phyloP scores from a whole-genome alignment of 306 rosid species.

The Trichosanthes cucumerina region DNA sequence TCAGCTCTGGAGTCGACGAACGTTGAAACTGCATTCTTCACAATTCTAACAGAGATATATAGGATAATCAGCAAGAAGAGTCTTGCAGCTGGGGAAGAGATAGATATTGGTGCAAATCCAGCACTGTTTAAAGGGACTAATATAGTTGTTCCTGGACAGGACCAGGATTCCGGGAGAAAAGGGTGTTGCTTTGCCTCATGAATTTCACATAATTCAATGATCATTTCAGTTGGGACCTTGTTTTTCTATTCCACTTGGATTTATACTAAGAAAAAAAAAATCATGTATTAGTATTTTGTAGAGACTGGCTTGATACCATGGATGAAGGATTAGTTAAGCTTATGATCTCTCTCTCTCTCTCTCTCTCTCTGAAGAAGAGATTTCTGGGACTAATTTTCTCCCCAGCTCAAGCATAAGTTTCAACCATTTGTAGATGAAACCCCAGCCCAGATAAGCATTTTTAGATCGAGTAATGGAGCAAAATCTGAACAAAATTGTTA shows the following conservation, averaged over 20 bases:
- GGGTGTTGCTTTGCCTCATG: slow-evolving; percentile 53
- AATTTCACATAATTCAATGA: slow-evolving; percentile 2
- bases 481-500: no score
- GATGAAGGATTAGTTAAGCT: slow-evolving; percentile 6
- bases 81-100: slow-evolving; percentile 33
- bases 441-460: no score
- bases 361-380: neutral
- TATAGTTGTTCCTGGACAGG: slow-evolving; percentile 50
- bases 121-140: slow-evolving; percentile 56
- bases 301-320: slow-evolving; percentile 8
- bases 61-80: slow-evolving; percentile 54
- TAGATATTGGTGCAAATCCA: slow-evolving; percentile 27
- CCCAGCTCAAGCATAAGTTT: neutral
- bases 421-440: neutral
- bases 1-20: slow-evolving; percentile 87
- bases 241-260: neutral
- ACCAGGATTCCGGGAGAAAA: slow-evolving; percentile 20
- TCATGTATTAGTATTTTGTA: neutral
- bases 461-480: no score
- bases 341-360: neutral
- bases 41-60: slow-evolving; percentile 64
- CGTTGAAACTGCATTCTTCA: slow-evolving; percentile 74
- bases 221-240: slow-evolving; percentile 14
- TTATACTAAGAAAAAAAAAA: neutral
- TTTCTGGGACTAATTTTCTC: neutral